phyloP scores from a whole-genome alignment of 805 yeast species.

The Torulaspora microellipsoides region DNA sequence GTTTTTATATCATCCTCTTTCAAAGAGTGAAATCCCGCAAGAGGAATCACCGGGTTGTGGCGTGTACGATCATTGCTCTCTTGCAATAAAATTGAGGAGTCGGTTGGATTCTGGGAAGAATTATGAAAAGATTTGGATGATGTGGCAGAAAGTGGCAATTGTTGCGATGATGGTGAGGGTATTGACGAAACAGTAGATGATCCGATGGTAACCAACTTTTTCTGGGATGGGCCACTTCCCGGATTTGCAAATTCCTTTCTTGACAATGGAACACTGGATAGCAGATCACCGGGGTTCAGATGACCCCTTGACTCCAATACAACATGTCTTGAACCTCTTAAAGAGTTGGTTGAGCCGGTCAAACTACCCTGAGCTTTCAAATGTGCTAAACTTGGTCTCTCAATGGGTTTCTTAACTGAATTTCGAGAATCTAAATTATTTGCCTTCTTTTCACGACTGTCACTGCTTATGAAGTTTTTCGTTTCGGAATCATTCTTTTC shows the following conservation, averaged over 20 bases:
- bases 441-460: constrained; percentile 2
- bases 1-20: constrained; percentile 29
- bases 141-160: constrained; percentile 1
- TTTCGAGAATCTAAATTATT: constrained; percentile 8
- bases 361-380: constrained; percentile 7
- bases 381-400: constrained; percentile 9
- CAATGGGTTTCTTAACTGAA: not conserved
- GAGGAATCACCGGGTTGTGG: not conserved
- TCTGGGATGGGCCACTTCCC: constrained; percentile 1
- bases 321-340: constrained; percentile 42
- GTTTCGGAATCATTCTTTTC: constrained; percentile 1
- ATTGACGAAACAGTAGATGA: constrained; percentile 7
- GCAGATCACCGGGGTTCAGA: constrained; percentile 77
- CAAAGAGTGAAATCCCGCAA: constrained; percentile 1
- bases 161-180: constrained; percentile 6
- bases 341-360: constrained; percentile 5
- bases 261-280: constrained; percentile 74
- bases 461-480: constrained; percentile 1
- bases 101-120: constrained; percentile 3
- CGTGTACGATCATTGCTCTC: not conserved
- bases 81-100: constrained; percentile 6
- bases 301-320: constrained; percentile 51
- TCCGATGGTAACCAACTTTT: constrained; percentile 1
- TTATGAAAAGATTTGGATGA: constrained; percentile 8
- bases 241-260: constrained; percentile 29